Evolutionary conservation across 768 basidiomycete genomes (phyloP).

Genomic region (Rhizopogon sp.): DNA sequence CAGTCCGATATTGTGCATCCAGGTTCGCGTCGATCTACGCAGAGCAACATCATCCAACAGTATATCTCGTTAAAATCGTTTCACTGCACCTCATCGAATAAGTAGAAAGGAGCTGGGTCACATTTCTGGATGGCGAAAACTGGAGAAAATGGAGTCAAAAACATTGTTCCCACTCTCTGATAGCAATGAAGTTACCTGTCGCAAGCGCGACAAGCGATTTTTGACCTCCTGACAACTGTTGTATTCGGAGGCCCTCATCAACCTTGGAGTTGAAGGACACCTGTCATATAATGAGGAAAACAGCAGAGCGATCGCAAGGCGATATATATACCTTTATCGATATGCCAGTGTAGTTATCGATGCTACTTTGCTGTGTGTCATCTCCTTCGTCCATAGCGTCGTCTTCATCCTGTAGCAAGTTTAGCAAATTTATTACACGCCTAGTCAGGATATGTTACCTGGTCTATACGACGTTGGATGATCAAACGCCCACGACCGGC

Average conservation of each 20-base stretch:
- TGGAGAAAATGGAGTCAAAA: slow-evolving; percentile 22
- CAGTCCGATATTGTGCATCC: slow-evolving; percentile 95
- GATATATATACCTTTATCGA: slow-evolving; percentile 71
- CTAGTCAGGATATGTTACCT: slow-evolving; percentile 34
- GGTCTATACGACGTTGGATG: slow-evolving; percentile 88
- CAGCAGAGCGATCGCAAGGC: not conserved
- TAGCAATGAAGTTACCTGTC: slow-evolving; percentile 46
- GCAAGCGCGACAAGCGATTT: slow-evolving; percentile 96
- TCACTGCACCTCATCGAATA: slow-evolving; percentile 84
- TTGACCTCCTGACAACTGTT: slow-evolving; percentile 95
- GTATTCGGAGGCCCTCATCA: slow-evolving; percentile 93
- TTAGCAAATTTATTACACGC: slow-evolving; percentile 1
- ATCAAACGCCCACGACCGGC: slow-evolving; percentile 88
- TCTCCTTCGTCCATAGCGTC: slow-evolving; percentile 69
- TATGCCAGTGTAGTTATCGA: slow-evolving; percentile 96
- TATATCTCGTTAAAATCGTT: not conserved
- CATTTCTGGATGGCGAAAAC: slow-evolving; percentile 99
- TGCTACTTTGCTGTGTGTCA: slow-evolving; percentile 65
- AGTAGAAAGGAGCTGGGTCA: slow-evolving; percentile 97
- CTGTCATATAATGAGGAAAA: slow-evolving; percentile 30
- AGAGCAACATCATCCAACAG: not conserved
- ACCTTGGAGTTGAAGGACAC: slow-evolving; percentile 99
- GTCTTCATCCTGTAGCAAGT: slow-evolving; percentile 49
- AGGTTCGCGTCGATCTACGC: slow-evolving; percentile 91
- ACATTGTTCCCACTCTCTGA: not conserved